Evolutionary conservation across 2,329 filamentous ascomycete species (phyloP), one percentile per base, ranked within the genome.

Genomic region (Metarhizium anisopliae): DNA sequence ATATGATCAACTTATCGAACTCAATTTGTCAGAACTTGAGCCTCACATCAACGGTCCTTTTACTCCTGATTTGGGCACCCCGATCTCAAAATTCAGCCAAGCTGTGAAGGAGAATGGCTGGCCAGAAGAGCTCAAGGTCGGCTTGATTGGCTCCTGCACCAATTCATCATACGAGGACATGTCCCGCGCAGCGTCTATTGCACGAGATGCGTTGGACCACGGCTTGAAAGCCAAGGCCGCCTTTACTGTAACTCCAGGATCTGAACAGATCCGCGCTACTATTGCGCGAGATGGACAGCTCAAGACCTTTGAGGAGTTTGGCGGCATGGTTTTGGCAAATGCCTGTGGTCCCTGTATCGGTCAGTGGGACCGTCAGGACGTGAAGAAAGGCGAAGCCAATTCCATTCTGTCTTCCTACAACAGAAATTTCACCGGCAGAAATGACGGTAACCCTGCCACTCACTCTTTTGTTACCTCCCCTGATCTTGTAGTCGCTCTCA

Each of bases 351-450:
- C 89, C 64, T 94, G 89, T 77, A 92, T 95, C 72, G 91, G 90
- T 58, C 93, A 97, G 76, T 97, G 94, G 94, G 91, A 96, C 69
- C 88, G 94, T 64, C 80, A 78, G 62, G 93, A 97, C 65, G 90
- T 96, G 56, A 88, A 92, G 82, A 96, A 97, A 84, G 93, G 93
- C 63, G 86, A 89, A 66, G 79, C 91, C 67, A 99, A 99, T 85
- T 95, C 91, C 6, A 99, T 99, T 72, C 80, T 99, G 71, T 96
- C 92, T 50, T 97, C 94, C 32, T 99, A 96, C 86, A 99, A 99
- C 87, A 91, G 94, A 76, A 97, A 99, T 85, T 97, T 99, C 80
- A 97, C 93, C 59, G 93, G 93, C 63, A 90, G 94, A 71, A 97
- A 97, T 74, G 92, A 96, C 65, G 91, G 89, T 63, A 97, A 96